These are phyloP conservation scores for Thermothelomyces thermophilus DNA, from an alignment of 2,329 filamentous ascomycete species.

Conservation along the genomic window DNA sequence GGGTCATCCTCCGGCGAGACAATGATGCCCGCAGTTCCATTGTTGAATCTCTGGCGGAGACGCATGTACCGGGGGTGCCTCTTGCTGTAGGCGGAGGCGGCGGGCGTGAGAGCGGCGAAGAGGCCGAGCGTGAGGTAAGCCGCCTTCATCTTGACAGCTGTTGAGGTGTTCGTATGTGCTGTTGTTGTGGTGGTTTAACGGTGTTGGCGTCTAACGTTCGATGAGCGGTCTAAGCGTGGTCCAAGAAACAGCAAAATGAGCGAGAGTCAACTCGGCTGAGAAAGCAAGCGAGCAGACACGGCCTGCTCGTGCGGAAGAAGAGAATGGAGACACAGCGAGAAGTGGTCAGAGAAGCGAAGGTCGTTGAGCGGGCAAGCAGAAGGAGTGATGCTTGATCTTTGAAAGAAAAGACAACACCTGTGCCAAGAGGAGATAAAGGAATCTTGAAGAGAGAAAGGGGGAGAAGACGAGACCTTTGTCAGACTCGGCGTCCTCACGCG, in stretches of 20 bases:
- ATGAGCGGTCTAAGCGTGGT: slow-evolving; percentile 9
- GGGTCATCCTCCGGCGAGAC: slow-evolving; percentile 1
- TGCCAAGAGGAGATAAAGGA: slow-evolving; percentile 18
- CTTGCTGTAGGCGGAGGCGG: slow-evolving; percentile 38
- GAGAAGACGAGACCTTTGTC: slow-evolving; percentile 12
- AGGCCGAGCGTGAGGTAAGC: slow-evolving; percentile 37
- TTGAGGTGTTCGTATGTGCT: background rate
- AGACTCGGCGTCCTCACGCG: slow-evolving; percentile 5
- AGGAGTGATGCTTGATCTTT: slow-evolving; percentile 26
- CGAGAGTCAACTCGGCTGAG: slow-evolving; percentile 30
- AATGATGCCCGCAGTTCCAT: slow-evolving; percentile 18
- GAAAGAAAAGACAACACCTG: slow-evolving; percentile 14
- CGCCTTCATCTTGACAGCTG: slow-evolving; percentile 43
- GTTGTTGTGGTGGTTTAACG: background rate
- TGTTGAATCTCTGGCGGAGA: slow-evolving; percentile 24
- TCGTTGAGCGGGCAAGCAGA: slow-evolving; percentile 25
- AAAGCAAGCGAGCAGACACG: slow-evolving; percentile 27
- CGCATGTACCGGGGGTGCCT: slow-evolving; percentile 31
- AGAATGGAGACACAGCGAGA: slow-evolving; percentile 25
- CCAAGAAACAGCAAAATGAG: slow-evolving; percentile 19
- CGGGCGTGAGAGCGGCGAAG: slow-evolving; percentile 38
- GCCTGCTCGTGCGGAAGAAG: slow-evolving; percentile 27
- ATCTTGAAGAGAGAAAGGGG: slow-evolving; percentile 19
- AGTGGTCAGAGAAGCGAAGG: slow-evolving; percentile 21
- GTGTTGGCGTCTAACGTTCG: slow-evolving; percentile 19